Conservation (phyloP, 2,329 filamentous ascomycete species). For the Elsinoe fawcettii region DNA sequence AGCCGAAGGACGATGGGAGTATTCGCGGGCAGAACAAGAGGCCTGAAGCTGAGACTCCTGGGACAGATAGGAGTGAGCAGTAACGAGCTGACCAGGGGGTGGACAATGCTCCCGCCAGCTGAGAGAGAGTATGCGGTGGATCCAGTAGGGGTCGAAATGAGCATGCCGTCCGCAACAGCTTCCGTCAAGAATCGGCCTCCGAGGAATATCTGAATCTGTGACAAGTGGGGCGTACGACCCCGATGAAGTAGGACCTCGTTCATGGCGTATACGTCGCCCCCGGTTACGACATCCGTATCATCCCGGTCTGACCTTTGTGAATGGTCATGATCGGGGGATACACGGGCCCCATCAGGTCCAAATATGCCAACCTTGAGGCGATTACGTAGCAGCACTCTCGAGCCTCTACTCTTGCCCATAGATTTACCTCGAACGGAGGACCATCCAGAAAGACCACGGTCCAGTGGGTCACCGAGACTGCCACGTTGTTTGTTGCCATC, state of each 20-base stretch:
- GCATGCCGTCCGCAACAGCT: constrained; percentile 89
- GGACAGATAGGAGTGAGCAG: constrained; percentile 92
- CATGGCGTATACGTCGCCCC: constrained; percentile 60
- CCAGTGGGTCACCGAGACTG: background rate
- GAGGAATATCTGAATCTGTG: constrained; percentile 84
- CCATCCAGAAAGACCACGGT: constrained; percentile 49
- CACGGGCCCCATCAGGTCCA: constrained; percentile 54
- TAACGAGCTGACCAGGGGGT: constrained; percentile 81
- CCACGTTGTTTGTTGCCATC: background rate
- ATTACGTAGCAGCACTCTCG: constrained; percentile 78
- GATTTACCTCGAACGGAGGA: constrained; percentile 69
- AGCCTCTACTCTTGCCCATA: constrained; percentile 65
- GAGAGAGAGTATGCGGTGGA: constrained; percentile 95
- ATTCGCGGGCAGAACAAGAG: constrained; percentile 78
- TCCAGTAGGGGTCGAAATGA: constrained; percentile 87
- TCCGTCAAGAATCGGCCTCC: constrained; percentile 86
- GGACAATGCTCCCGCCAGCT: constrained; percentile 85
- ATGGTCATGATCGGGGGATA: constrained; percentile 31
- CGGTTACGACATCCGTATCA: constrained; percentile 31
- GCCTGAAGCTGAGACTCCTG: constrained; percentile 82
- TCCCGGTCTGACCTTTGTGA: background rate
- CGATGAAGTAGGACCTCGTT: constrained; percentile 94
- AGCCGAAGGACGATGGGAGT: constrained; percentile 75
- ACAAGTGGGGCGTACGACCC: constrained; percentile 80
- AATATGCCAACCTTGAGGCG: constrained; percentile 81